Evolutionary conservation across 164 flowering plant genomes (phyloP), one percentile per base, ranked within the genome.

Genomic region (Annona cherimola): DNA sequence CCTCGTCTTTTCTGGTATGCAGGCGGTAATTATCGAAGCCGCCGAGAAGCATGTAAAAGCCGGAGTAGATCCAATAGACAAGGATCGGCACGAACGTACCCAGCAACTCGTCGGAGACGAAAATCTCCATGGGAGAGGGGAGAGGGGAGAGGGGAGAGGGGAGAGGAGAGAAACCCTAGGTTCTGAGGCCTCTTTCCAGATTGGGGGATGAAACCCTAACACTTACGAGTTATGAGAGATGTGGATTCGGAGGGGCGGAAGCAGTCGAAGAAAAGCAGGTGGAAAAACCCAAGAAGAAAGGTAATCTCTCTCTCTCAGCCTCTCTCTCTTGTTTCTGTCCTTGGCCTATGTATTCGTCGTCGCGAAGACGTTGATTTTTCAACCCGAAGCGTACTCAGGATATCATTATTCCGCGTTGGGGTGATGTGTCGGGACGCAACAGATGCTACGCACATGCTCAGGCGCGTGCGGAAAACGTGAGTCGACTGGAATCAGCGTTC

Each of bases 31-130:
- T 81, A 39, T 94, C 94, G 16, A 87, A 76, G 3, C 80, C 79
- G 0, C 84, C 91, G n/a, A 95, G 42, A 76, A 82, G 7, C 5
- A 85, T 46, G 73, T 93, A 93, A 1, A 95, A 16, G n/a, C 97
- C 98, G 0, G 97, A 92, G 76, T 95, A 95, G 2, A 76, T 62
- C 98, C 99, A 95, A 77, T 95, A 95, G 26, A 92, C 87, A 60
- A 87, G 5, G 71, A 92, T 85, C 7, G 97, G 99, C n/a, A 72
- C 85, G 71, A 92, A 70, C 18, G 94, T 87, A 0, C 94, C 97
- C 80, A 95, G 63, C 46, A 93, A 42, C 41, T 92, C 94, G 79
- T 95, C 99, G 0, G 97, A 88, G 2, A 94, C 67, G 35, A 57
- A 75, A 19, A 82, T 71, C 42, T 82, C 89, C 95, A 85, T 89